Percentiles rank a stretch among this genome's conserved stretches.
Evolutionary conservation across 2,329 filamentous ascomycete species (phyloP).

Genomic region (Lachnellula occidentalis): DNA sequence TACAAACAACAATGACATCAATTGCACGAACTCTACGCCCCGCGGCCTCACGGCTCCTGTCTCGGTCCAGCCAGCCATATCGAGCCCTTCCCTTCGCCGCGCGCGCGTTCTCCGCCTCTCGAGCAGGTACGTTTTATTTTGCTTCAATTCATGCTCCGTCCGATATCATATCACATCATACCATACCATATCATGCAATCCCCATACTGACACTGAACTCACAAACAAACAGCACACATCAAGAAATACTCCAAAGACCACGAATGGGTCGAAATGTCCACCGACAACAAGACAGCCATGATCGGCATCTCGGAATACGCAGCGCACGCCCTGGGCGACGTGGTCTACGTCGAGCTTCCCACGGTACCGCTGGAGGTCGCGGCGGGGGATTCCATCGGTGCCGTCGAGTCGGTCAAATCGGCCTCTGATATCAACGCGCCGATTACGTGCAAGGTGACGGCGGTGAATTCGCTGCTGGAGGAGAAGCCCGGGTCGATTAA

Average conservation of each 20-base stretch:
- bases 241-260: conserved; percentile 96
- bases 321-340: conserved; percentile 86
- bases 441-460: conserved; percentile 68
- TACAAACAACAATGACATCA: conserved; percentile 48
- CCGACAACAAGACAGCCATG: conserved; percentile 74
- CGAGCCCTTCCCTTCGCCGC: conserved; percentile 29
- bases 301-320: conserved; percentile 89
- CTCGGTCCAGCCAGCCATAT: conserved; percentile 20
- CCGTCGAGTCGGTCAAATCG: conserved; percentile 96
- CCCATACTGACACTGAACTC: conserved; percentile 10
- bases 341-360: conserved; percentile 95
- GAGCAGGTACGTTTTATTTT: conserved; percentile 33
- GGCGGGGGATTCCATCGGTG: conserved; percentile 80
- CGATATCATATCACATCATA: no score
- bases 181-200: neutral
- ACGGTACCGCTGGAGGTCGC: conserved; percentile 60
- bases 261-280: conserved; percentile 91
- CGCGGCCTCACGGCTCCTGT: conserved; percentile 26
- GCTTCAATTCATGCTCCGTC: neutral
- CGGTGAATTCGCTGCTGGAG: conserved; percentile 70
- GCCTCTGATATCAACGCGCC: conserved; percentile 97
- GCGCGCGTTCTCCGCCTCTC: conserved; percentile 43
- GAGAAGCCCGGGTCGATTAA: conserved; percentile 87
- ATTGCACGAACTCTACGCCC: conserved; percentile 46
- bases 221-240: conserved; percentile 18